A percentile compares a stretch with the other conserved stretches of the same genome.
These are phyloP conservation scores for Sclerotinia trifoliorum DNA, from an alignment of 2,329 filamentous ascomycete species.

Conservation along the genomic window DNA sequence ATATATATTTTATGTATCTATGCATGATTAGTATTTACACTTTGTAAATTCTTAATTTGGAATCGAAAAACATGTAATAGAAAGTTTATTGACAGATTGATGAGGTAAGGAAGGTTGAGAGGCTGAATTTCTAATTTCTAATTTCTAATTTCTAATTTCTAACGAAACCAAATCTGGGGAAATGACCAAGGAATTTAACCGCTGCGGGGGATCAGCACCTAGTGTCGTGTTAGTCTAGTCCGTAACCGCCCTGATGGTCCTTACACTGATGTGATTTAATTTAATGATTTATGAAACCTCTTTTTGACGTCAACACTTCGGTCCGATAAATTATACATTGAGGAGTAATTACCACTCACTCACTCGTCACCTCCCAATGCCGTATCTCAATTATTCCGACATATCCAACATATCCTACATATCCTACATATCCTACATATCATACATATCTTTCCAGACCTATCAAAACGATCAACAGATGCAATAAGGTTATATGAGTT, in stretches of 20 bases:
- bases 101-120: not conserved
- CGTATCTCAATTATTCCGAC: not conserved
- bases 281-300: not conserved
- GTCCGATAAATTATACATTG: conserved; percentile 8
- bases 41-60: not conserved
- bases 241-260: not conserved
- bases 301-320: not conserved
- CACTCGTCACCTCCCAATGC: not conserved
- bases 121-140: not conserved
- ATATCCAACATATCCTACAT: not conserved
- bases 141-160: no score
- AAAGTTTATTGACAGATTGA: not conserved
- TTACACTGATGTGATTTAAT: not conserved
- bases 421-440: not conserved
- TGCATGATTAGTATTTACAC: not conserved
- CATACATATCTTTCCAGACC: not conserved
- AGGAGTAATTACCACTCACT: not conserved
- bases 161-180: conserved; percentile 16
- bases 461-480: not conserved
- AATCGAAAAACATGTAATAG: not conserved
- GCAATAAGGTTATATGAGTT: not conserved
- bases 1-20: no score
- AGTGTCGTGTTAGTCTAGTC: not conserved
- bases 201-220: not conserved
- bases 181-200: conserved; percentile 13